Evolutionary conservation across 306 rosid genomes (phyloP), one percentile per base, ranked within the genome.

Genomic region (Quercus glauca): DNA sequence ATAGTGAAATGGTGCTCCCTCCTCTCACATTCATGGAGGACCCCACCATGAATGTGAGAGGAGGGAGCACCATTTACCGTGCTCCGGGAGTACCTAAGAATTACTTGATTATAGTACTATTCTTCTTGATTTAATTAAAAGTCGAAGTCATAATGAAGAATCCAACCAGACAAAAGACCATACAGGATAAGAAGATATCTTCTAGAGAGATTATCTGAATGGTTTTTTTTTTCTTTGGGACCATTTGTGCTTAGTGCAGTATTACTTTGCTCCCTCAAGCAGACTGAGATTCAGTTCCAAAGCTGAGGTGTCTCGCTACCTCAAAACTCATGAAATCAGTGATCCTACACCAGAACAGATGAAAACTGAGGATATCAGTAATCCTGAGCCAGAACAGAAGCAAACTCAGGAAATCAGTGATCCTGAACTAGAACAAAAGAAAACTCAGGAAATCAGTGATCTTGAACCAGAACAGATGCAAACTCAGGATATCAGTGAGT

Each of bases 231-330:
- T 41, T 41, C 45, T 8, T 41, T 41, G 45, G 45, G 33, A 60
- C 79, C 57, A 13, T 73, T 58, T 69, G 71, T 63, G 74, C 71
- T 78, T 87, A 58, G 74, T 86, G 89, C 97, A 92, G 97, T 92
- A 79, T 75, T 93, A 91, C 78, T 55, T 69, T 77, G 68, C 86
- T 15, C 90, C 96, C 73, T 81, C 90, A 52, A 78, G 76, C 69
- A 90, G 85, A 70, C 78, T 79, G 67, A 83, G 73, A 70, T 90
- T 93, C 79, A 87, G 83, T 69, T 93, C 98, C 76, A 82, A 82
- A 87, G 83, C 76, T 33, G 89, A 89, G 80, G 92, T 89, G 74
- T 74, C 79, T 63, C 89, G 88, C 63, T 82, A 85, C 88, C 91
- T 91, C 43, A 78, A 78, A 60, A 72, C 73, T 55, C 31, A 33